Conservation (phyloP, 306 rosid species). For the Dalbergia oliveri region DNA sequence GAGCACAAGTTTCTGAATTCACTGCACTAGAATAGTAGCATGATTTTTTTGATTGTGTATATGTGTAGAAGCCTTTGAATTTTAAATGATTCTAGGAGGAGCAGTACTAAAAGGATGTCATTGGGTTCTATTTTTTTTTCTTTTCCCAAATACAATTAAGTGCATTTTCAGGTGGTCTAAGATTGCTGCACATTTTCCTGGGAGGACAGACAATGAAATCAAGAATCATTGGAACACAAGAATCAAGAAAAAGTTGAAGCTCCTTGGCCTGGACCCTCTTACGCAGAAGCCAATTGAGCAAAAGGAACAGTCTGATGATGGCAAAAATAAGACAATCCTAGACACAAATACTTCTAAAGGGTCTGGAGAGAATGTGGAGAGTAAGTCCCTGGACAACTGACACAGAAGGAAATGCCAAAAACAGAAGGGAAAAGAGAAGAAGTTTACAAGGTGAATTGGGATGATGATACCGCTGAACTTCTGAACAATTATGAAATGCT, state of each 20-base stretch:
- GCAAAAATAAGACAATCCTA: constrained; percentile 23
- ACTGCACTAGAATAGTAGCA: background rate
- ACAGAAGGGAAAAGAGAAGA: constrained; percentile 43
- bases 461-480: constrained; percentile 53
- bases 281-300: constrained; percentile 59
- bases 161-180: constrained; percentile 83
- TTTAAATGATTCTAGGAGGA: background rate
- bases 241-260: constrained; percentile 89
- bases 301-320: constrained; percentile 45
- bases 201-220: constrained; percentile 94
- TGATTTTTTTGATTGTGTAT: background rate
- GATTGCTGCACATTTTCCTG: constrained; percentile 94
- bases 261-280: constrained; percentile 70
- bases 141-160: constrained; percentile 4
- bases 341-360: constrained; percentile 35
- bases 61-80: constrained; percentile 4
- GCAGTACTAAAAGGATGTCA: background rate
- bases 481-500: constrained; percentile 52
- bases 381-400: constrained; percentile 35
- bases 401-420: constrained; percentile 33
- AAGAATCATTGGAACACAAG: constrained; percentile 97
- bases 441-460: constrained; percentile 26
- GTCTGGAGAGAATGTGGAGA: constrained; percentile 43
- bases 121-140: background rate
- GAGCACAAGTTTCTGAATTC: background rate